Percentiles rank a stretch among this genome's conserved stretches.
phyloP scores from a whole-genome alignment of 2,329 filamentous ascomycete genomes.

The Thielaviopsis musarum region DNA sequence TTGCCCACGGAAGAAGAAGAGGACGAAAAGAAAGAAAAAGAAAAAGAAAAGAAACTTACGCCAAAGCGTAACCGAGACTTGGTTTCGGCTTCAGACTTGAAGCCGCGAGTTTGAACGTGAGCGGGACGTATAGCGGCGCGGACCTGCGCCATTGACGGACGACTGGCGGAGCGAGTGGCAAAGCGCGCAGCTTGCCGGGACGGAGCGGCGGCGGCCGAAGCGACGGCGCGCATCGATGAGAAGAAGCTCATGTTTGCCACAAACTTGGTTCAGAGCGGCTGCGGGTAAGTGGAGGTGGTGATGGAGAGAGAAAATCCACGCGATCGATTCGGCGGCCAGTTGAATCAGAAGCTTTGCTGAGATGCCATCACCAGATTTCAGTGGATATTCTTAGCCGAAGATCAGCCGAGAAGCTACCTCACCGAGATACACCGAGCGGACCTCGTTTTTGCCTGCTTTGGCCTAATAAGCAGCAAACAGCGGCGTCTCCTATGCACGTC shows the following conservation, averaged over 20 bases:
- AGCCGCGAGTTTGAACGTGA: constrained; percentile 16
- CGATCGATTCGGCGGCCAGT: background rate
- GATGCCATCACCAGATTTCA: background rate
- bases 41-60: constrained; percentile 21
- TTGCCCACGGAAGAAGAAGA: background rate
- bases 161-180: constrained; percentile 8
- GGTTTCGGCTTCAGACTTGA: constrained; percentile 41
- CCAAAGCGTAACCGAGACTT: constrained; percentile 41
- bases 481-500: background rate
- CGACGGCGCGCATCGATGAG: background rate
- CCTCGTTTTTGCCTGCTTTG: background rate
- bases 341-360: background rate
- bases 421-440: constrained; percentile 11
- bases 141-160: background rate
- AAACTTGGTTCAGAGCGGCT: too few relatives aligned
- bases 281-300: background rate
- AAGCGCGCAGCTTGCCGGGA: constrained; percentile 4
- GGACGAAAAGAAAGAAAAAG: background rate
- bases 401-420: background rate
- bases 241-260: background rate
- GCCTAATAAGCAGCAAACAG: background rate
- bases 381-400: background rate
- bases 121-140: background rate
- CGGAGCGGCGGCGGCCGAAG: background rate
- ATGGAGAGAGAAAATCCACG: background rate